These are phyloP conservation scores for Ascodesmis nigricans DNA, from an alignment of 495 filamentous ascomycete species.

Conservation along the genomic window DNA sequence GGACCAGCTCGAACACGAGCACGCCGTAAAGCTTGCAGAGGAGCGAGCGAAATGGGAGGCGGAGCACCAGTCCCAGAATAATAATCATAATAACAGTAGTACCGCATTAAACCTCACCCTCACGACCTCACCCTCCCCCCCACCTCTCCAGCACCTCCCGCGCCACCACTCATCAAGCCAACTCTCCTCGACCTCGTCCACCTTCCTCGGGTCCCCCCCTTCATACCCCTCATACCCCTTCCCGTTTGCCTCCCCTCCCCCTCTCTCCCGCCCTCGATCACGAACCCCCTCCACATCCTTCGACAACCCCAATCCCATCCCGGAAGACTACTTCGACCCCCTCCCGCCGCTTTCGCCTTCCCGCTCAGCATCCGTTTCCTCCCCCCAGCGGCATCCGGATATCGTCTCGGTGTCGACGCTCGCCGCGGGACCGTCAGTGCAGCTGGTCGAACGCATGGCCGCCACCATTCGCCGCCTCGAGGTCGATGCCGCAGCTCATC, in stretches of 20 bases:
- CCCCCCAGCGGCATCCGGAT: slow-evolving; percentile 44
- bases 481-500: slow-evolving; percentile 63
- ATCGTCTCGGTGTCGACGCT: slow-evolving; percentile 74
- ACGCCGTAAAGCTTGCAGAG: slow-evolving; percentile 41
- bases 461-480: slow-evolving; percentile 77
- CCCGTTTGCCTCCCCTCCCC: slow-evolving; percentile 23
- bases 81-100: too few species aligned
- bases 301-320: slow-evolving; percentile 22
- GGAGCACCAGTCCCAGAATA: slow-evolving; percentile 32
- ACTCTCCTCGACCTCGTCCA: slow-evolving; percentile 23
- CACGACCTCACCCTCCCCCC: slow-evolving; percentile 28
- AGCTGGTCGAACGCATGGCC: slow-evolving; percentile 91
- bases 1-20: slow-evolving; percentile 39
- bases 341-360: slow-evolving; percentile 33
- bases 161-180: slow-evolving; percentile 11
- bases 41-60: slow-evolving; percentile 54
- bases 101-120: too few species aligned
- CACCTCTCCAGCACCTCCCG: slow-evolving; percentile 21
- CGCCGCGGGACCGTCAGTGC: slow-evolving; percentile 77
- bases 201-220: slow-evolving; percentile 23
- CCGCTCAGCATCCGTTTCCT: slow-evolving; percentile 37
- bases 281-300: slow-evolving; percentile 22
- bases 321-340: slow-evolving; percentile 45
- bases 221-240: slow-evolving; percentile 25
- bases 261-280: slow-evolving; percentile 7